Conservation (phyloP, 2,329 filamentous ascomycete species). For the Periconia sp. region DNA sequence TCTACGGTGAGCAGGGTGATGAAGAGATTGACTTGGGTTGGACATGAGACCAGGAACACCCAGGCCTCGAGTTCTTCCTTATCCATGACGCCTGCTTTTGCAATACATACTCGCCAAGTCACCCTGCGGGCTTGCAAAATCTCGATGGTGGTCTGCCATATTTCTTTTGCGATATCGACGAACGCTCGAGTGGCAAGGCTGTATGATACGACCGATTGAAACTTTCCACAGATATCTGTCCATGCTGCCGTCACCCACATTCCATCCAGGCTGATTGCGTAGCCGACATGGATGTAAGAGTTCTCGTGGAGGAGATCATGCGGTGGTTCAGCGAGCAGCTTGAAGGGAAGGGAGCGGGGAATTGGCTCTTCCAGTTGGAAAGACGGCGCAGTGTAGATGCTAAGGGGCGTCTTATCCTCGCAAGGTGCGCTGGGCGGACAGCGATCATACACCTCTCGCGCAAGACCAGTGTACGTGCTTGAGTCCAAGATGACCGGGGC, state of each 20-base stretch:
- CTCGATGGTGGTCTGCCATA: constrained; percentile 77
- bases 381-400: constrained; percentile 64
- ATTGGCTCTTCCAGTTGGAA: constrained; percentile 71
- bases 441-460: constrained; percentile 76
- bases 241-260: constrained; percentile 79
- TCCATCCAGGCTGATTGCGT: constrained; percentile 73
- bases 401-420: constrained; percentile 48
- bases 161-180: constrained; percentile 68
- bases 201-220: constrained; percentile 73
- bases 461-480: constrained; percentile 62
- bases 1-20: constrained; percentile 65
- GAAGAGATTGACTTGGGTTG: constrained; percentile 41
- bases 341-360: constrained; percentile 75
- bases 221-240: constrained; percentile 75
- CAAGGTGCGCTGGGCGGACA: constrained; percentile 55
- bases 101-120: constrained; percentile 76
- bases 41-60: constrained; percentile 38
- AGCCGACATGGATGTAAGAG: constrained; percentile 77
- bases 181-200: constrained; percentile 66
- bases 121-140: constrained; percentile 70
- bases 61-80: constrained; percentile 60
- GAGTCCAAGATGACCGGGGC: constrained; percentile 65
- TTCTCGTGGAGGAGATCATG: constrained; percentile 76
- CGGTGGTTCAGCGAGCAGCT: constrained; percentile 67
- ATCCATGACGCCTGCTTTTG: constrained; percentile 70